Conservation (phyloP, 2,329 filamentous ascomycete species). For the Diaporthe aspalathi region DNA sequence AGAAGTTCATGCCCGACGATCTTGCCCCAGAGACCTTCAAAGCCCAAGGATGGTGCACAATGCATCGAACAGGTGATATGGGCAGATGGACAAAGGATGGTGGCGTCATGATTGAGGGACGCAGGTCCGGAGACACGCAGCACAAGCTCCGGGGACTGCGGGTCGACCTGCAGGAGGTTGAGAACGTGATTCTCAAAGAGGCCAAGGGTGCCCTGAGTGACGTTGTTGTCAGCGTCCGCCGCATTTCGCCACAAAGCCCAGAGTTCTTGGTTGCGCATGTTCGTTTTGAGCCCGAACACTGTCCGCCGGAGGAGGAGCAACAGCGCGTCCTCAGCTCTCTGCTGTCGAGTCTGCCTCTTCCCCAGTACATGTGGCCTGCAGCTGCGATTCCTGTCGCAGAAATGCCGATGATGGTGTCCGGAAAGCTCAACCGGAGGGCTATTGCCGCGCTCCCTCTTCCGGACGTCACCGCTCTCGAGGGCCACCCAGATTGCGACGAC, state of each 20-base stretch:
- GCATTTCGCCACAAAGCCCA: neutral
- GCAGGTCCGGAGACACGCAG: constrained; percentile 55
- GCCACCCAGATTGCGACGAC: neutral
- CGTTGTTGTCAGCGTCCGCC: constrained; percentile 10
- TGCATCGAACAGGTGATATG: constrained; percentile 56
- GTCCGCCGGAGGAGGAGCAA: neutral
- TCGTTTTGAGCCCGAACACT: neutral
- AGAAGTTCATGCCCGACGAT: constrained; percentile 33
- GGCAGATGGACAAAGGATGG: constrained; percentile 50
- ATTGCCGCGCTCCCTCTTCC: constrained; percentile 41
- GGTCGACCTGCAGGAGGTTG: constrained; percentile 51
- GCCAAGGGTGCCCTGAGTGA: neutral
- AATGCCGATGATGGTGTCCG: neutral
- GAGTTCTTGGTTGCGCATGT: constrained; percentile 28
- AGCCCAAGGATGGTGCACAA: constrained; percentile 40
- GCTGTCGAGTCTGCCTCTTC: neutral
- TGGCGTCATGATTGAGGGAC: constrained; percentile 50
- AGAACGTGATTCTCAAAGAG: constrained; percentile 11
- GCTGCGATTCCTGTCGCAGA: constrained; percentile 8
- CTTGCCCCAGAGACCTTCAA: constrained; percentile 31
- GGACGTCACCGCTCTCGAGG: neutral
- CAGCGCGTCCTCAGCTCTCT: neutral
- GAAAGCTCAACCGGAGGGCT: constrained; percentile 45
- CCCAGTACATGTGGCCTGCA: constrained; percentile 43
- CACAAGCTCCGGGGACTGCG: constrained; percentile 53